Percentiles rank a stretch among this genome's conserved stretches.
phyloP scores from a whole-genome alignment of 371 early-diverging fungal genomes.

The Fennellomyces sp. region DNA sequence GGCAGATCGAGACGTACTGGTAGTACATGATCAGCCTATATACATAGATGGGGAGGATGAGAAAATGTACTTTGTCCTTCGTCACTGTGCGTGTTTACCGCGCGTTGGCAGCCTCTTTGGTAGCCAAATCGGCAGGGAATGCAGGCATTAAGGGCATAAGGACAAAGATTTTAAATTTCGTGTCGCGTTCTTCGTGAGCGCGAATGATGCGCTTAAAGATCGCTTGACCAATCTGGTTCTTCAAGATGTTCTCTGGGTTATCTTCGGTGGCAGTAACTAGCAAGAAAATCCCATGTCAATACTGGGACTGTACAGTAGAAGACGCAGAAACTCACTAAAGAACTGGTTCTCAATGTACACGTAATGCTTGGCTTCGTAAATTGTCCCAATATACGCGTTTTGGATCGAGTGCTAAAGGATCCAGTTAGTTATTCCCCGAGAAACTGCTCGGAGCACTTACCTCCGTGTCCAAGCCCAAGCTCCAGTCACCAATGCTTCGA shows the following conservation, averaged over 20 bases:
- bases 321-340: constrained; percentile 82
- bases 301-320: constrained; percentile 5
- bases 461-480: constrained; percentile 61
- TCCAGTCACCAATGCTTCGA: constrained; percentile 73
- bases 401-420: constrained; percentile 81
- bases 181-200: constrained; percentile 65
- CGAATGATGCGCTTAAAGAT: constrained; percentile 80
- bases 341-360: constrained; percentile 98
- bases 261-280: constrained; percentile 69
- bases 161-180: constrained; percentile 86
- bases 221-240: constrained; percentile 79
- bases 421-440: no score
- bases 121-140: constrained; percentile 82
- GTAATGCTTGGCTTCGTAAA: constrained; percentile 78
- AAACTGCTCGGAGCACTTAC: constrained; percentile 23
- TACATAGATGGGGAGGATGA: no score
- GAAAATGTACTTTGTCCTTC: no score
- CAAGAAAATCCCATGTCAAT: constrained; percentile 14
- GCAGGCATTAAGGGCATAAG: constrained; percentile 94
- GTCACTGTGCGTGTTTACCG: constrained; percentile 35
- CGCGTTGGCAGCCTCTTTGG: constrained; percentile 78
- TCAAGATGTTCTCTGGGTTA: constrained; percentile 52
- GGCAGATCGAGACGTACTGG: constrained; percentile 76
- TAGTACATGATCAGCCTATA: constrained; percentile 70
- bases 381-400: constrained; percentile 80